Evolutionary conservation across 2,329 filamentous ascomycete species (phyloP).

Genomic region (Exserohilum turcica): DNA sequence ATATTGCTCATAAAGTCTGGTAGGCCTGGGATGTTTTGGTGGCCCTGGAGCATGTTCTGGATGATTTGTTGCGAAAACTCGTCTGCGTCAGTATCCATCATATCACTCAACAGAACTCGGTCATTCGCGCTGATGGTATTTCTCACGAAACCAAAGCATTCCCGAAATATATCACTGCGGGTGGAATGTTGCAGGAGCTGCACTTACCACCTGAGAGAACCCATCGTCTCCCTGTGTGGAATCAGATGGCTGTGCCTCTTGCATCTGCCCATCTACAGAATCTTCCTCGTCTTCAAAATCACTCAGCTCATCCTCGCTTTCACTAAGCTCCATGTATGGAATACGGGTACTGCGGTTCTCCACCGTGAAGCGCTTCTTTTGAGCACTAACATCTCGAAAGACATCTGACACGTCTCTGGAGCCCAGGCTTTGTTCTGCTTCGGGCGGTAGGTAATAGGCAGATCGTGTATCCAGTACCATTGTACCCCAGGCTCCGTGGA

Average conservation of each 20-base stretch:
- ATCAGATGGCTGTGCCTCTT: not conserved
- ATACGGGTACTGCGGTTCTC: not conserved
- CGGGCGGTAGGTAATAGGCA: constrained; percentile 24
- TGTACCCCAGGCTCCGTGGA: constrained; percentile 37
- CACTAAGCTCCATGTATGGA: not conserved
- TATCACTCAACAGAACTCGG: not conserved
- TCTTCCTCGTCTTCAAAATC: not conserved
- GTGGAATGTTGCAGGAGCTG: too few relatives aligned
- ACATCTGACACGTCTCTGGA: constrained; percentile 1
- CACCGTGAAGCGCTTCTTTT: constrained; percentile 14
- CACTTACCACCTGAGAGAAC: not conserved
- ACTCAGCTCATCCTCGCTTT: not conserved
- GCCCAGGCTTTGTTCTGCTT: not conserved
- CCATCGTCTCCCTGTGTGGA: not conserved
- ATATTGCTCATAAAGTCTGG: not conserved
- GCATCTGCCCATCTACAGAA: not conserved
- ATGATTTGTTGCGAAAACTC: not conserved
- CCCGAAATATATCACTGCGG: too few relatives aligned
- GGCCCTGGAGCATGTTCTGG: not conserved
- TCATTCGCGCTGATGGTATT: not conserved
- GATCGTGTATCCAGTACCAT: constrained; percentile 36
- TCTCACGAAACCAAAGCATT: not conserved
- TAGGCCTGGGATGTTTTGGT: not conserved
- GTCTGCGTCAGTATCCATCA: not conserved
- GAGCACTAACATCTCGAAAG: constrained; percentile 17